These are phyloP conservation scores for Lolium rigidum DNA, from an alignment of 176 grass and related monocot genomes.

Conservation along the genomic window DNA sequence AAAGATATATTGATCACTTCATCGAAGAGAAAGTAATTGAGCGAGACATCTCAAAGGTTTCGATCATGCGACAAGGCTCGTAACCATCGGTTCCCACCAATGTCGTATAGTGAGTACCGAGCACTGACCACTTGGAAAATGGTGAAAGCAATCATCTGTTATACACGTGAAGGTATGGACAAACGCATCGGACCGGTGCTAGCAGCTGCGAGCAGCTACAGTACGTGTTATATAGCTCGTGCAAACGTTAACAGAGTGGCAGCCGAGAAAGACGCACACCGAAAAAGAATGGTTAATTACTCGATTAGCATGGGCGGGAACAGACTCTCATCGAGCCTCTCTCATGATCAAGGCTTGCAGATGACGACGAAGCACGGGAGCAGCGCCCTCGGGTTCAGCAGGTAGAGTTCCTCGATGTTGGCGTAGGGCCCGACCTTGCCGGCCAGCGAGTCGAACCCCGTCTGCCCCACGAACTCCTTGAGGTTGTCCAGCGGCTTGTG, in stretches of 20 bases:
- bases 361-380: conserved; percentile 94
- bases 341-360: conserved; percentile 56
- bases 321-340: background rate
- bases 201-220: background rate
- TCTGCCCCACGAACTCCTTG: conserved; percentile 69
- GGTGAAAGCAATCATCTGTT: background rate
- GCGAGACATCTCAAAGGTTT: too few species aligned
- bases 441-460: conserved; percentile 88
- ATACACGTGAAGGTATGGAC: conserved; percentile 48
- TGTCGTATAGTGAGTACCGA: background rate
- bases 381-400: conserved; percentile 88
- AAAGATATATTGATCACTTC: too few species aligned
- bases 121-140: background rate
- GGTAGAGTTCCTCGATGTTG: conserved; percentile 92
- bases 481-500: conserved; percentile 89
- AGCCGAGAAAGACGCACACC: background rate
- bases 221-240: background rate
- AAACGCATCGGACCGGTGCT: conserved; percentile 8
- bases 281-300: conserved; percentile 50
- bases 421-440: conserved; percentile 88
- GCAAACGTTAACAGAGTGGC: conserved; percentile 38
- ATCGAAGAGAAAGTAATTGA: too few species aligned
- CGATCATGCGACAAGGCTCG: too few species aligned
- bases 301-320: background rate
- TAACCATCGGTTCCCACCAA: background rate